A percentile compares a stretch with the other conserved stretches of the same genome.
Conservation (phyloP, 257 asterid species). For the Voacanga thouarsii region DNA sequence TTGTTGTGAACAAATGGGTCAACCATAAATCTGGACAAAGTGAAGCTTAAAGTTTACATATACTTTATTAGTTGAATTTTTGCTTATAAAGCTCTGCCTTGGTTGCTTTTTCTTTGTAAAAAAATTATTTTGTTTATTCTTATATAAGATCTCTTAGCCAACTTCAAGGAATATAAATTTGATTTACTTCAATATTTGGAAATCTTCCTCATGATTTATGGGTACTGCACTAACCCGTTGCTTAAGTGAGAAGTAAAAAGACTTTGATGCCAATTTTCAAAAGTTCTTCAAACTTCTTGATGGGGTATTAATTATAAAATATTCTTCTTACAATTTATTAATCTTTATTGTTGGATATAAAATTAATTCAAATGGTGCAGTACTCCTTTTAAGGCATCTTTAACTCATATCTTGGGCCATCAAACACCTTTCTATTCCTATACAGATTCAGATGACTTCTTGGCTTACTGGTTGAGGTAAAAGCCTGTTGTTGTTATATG, state of each 20-base stretch:
- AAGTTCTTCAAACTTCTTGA: slow-evolving; percentile 60
- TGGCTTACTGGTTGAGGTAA: not conserved
- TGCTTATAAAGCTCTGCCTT: not conserved
- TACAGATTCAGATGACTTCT: not conserved
- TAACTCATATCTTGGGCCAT: not conserved
- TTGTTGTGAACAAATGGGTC: too few species aligned
- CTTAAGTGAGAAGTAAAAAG: slow-evolving; percentile 66
- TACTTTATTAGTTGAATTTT: too few species aligned
- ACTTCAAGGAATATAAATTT: not conserved
- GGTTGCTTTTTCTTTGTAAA: not conserved
- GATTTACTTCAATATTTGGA: slow-evolving; percentile 10
- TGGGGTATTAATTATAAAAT: slow-evolving; percentile 40
- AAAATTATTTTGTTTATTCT: not conserved
- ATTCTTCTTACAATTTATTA: not conserved
- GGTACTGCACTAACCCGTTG: slow-evolving; percentile 62
- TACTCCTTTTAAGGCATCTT: not conserved
- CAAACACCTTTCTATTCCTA: not conserved
- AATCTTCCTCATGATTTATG: slow-evolving; percentile 29
- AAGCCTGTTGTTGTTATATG: not conserved
- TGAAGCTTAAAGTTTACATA: too few species aligned
- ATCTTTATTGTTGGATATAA: not conserved
- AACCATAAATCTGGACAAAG: too few species aligned
- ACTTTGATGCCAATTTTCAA: slow-evolving; percentile 64
- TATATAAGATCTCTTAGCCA: not conserved
- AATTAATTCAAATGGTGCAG: not conserved